phyloP scores from a whole-genome alignment of 495 filamentous ascomycete species.

The Cairneyella variabilis region DNA sequence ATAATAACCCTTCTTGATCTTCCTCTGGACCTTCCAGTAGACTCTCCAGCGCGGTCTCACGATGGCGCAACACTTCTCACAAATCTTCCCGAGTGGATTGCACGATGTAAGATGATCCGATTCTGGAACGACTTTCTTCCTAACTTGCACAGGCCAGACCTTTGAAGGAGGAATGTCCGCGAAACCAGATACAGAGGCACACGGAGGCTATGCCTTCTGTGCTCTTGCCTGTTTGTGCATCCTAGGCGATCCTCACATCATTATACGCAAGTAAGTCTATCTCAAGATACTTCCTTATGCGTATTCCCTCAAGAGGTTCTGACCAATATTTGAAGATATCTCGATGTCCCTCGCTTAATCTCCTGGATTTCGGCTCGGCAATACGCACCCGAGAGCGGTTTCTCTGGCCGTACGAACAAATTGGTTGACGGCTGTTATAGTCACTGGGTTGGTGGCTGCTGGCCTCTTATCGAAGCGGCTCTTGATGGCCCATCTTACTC shows the following conservation, averaged over 20 bases:
- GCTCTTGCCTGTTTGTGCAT: constrained; percentile 83
- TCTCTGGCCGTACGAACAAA: constrained; percentile 94
- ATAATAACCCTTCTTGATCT: constrained; percentile 79
- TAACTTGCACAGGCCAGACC: constrained; percentile 65
- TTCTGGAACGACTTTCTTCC: constrained; percentile 9
- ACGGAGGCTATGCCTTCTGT: constrained; percentile 97
- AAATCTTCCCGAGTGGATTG: constrained; percentile 73
- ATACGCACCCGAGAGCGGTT: constrained; percentile 87
- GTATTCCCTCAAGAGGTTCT: constrained; percentile 10
- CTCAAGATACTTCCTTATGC: neutral
- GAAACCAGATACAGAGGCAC: constrained; percentile 79
- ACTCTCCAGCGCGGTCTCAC: constrained; percentile 44
- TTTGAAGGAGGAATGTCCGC: constrained; percentile 90
- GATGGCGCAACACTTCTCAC: constrained; percentile 55
- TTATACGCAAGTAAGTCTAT: constrained; percentile 57
- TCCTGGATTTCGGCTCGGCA: constrained; percentile 88
- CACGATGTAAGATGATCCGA: constrained; percentile 58
- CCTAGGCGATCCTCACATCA: constrained; percentile 68
- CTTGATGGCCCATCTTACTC: constrained; percentile 44
- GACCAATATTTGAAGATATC: constrained; percentile 56
- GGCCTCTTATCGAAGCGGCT: constrained; percentile 83
- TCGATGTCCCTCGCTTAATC: constrained; percentile 72
- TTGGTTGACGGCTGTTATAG: constrained; percentile 97
- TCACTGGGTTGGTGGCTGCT: constrained; percentile 95
- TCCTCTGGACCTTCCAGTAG: constrained; percentile 70